Base-by-base conservation (phyloP, 345 rosid species). In the Rubroshorea leprosula region DNA sequence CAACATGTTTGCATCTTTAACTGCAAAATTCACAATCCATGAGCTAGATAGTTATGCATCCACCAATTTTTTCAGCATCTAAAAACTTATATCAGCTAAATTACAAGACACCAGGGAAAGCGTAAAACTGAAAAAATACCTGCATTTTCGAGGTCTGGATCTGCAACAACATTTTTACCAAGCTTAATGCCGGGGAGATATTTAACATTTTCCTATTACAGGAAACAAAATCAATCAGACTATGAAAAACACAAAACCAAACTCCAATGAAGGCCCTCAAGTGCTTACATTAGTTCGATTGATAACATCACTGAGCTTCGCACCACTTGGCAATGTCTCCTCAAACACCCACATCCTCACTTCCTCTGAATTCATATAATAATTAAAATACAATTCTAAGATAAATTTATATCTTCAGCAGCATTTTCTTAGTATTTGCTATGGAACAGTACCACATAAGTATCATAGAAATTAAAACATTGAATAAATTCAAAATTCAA, bases 271-370 rank as follows among this genome's bases (percentile, higher is more conserved):
- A 60, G 45, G 29, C 43, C 46, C 21, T 27, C 53, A 45, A 23
- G 26, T 21, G 18, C 75, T 77, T 60, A 89, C 99, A 75, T 93
- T 93, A 72, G 81, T 83, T 62, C 69, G 63, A 72, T 93, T 93
- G 76, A 93, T 89, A 62, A 67, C 90, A 57, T 85, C 94, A 19
- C 94, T 83, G 57, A 93, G 94, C 78, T 82, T 93, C 81, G 83
- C 88, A 60, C 99, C 99, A 67, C 77, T 80, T 12, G 85, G 92
- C 62, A 93, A 71, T 53, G 69, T 76, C 79, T 93, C 97, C 80
- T 93, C 92, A 63, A 71, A 93, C 44, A 93, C 99, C 99, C 97
- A 89, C 94, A 93, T 93, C 76, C 85, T 83, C 68, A 89, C 96
- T 82, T 89, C 96, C 87, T 89, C 99, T 93, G 90, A 65, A 66